Evolutionary conservation across 2,329 filamentous ascomycete species (phyloP).

Genomic region (Bipolaris oryzae): DNA sequence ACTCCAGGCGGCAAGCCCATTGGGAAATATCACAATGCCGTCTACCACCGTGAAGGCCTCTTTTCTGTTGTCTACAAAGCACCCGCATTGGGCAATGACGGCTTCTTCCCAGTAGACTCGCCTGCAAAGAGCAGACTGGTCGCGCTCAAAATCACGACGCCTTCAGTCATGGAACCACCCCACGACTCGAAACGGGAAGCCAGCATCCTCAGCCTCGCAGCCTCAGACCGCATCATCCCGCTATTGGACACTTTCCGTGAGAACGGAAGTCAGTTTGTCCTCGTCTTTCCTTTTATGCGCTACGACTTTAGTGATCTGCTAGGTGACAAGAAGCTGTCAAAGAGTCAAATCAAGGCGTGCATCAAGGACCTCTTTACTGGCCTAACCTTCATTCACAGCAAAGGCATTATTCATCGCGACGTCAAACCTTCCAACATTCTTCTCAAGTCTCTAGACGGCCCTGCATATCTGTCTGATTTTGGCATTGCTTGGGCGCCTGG

Average conservation of each 20-base stretch:
- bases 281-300: conserved; percentile 85
- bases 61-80: conserved; percentile 85
- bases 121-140: conserved; percentile 49
- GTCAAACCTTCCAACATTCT: conserved; percentile 92
- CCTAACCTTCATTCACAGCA: conserved; percentile 71
- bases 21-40: conserved; percentile 62
- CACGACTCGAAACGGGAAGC: conserved; percentile 84
- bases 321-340: conserved; percentile 50
- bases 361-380: conserved; percentile 73
- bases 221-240: conserved; percentile 65
- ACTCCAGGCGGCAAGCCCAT: conserved; percentile 52
- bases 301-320: conserved; percentile 74
- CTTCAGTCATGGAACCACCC: conserved; percentile 73
- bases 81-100: conserved; percentile 47
- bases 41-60: conserved; percentile 68
- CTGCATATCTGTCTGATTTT: conserved; percentile 86
- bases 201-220: conserved; percentile 69
- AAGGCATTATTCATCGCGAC: conserved; percentile 88
- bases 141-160: conserved; percentile 86
- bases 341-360: conserved; percentile 54
- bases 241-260: conserved; percentile 74
- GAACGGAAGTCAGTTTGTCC: conserved; percentile 73
- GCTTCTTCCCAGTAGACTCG: conserved; percentile 35
- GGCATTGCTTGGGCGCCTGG: conserved; percentile 83
- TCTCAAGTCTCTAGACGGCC: conserved; percentile 68